Evolutionary conservation across 2,329 filamentous ascomycete genomes (phyloP), one percentile per base, ranked within the genome.

Genomic region (Pseudogymnoascus sp.): DNA sequence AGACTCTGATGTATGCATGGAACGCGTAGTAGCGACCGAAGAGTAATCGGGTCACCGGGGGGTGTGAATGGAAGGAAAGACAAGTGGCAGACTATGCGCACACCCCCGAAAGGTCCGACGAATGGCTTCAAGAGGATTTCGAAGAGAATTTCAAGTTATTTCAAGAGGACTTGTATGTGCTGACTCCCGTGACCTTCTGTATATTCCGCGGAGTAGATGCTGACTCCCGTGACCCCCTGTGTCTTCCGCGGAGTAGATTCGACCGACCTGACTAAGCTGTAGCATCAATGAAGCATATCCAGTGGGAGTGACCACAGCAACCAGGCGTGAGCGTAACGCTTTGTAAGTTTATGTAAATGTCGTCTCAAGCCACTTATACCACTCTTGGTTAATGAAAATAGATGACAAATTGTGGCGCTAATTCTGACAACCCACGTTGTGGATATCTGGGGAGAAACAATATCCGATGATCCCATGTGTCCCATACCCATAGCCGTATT

Each of bases 381-480:
- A 34, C 28, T 56, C 28, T 14, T 56, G 50, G 50, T 56, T 56
- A 56, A 56, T 56, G 50, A 56, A 34, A 31, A 34, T 56, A 34
- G 50, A 18, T 56, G 50, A 56, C 50, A 56, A 56, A 56, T 56
- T 56, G 50, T 56, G 50, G 50, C 50, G 50, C 50, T 56, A 56
- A 56, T 56, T 56, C 28, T 56, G 50, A 56, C 50, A 56, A 34
- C 28, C 50, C 50, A 56, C 50, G 50, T 56, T 56, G 50, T 56
- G 50, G 50, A 56, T 56, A 42, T 56, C 50, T 56, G 50, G 50
- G 28, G 50, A 23, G 50, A 21, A 42, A 56, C 50, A 56, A 34
- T 36, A 56, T 56, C 50, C 50, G 50, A 34, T 14, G 28, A 56
- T 56, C 50, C 50, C 50, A 56, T 56, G 50, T 56, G n/a, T 34